phyloP scores from a whole-genome alignment of 495 filamentous ascomycete species.

The Margaritispora aquatica region DNA sequence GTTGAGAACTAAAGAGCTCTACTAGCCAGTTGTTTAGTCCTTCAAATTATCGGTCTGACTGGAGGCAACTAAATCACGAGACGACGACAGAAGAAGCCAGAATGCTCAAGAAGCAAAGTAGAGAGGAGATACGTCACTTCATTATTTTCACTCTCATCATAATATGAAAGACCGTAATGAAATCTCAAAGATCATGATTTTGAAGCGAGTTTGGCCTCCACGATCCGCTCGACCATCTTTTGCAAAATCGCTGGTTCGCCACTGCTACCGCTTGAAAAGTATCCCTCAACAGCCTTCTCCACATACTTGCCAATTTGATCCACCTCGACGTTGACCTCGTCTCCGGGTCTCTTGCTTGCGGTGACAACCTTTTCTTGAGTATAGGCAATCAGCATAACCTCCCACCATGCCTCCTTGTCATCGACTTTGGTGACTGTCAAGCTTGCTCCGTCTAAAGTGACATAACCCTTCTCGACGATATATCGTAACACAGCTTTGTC shows the following conservation, averaged over 20 bases:
- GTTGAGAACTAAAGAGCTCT: too few species aligned
- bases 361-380: conserved; percentile 91
- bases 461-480: conserved; percentile 93
- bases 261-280: conserved; percentile 47
- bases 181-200: background rate
- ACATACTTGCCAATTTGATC: conserved; percentile 99
- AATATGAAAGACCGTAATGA: too few species aligned
- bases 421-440: conserved; percentile 84
- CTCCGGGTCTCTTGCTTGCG: conserved; percentile 72
- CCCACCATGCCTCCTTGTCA: conserved; percentile 77
- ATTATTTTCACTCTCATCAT: too few species aligned
- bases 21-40: too few species aligned
- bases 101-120: too few species aligned
- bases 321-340: conserved; percentile 92
- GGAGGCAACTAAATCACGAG: too few species aligned
- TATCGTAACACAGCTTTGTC: conserved; percentile 65
- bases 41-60: too few species aligned
- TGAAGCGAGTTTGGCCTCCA: conserved; percentile 50
- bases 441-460: conserved; percentile 94
- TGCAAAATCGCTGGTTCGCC: conserved; percentile 64
- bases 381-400: conserved; percentile 99
- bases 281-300: conserved; percentile 84
- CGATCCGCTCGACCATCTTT: conserved; percentile 74
- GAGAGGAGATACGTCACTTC: too few species aligned
- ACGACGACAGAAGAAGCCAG: too few species aligned